Evolutionary conservation across 805 yeast species (phyloP), one percentile per base, ranked within the genome.

Genomic region (Saturnispora hagleri): DNA sequence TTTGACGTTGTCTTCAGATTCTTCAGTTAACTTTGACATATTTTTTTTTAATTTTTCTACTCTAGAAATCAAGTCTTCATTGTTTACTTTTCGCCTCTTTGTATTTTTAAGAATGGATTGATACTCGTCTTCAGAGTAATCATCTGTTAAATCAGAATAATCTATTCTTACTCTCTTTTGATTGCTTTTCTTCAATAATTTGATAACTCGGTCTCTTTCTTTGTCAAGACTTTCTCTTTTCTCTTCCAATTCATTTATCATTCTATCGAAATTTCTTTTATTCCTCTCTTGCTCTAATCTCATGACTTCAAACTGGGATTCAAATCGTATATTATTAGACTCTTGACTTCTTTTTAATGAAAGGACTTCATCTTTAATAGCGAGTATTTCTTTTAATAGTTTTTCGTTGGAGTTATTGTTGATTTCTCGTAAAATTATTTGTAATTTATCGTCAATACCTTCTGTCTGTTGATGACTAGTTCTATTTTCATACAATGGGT

Each of bases 281-380:
- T 56, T 59, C 18, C 60, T 49, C 45, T 65, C 65, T 22, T 58
- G 55, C 60, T 84, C 84, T 62, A 75, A 73, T 58, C 76, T 80
- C 60, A 84, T 69, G 63, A 80, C 80, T 57, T 80, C 78, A 65
- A 83, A 76, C 62, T 82, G 88, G 52, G 77, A 75, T 62, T 86
- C 91, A 64, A 84, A 80, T 49, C 76, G 70, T 62, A 86, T 84
- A 24, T 84, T 81, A 55, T 74, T 72, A 24, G 82, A 77, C n/a
- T 66, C 69, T 49, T 65, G 67, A 17, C 60, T 57, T 13, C 58
- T 58, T 18, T 60, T 56, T 47, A 66, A 49, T 4, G 51, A 48
- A 8, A 58, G 41, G 24, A 62, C 49, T 41, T 63, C 66, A 22
- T 55, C 56, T 43, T 58, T 62, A 15, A 63, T 55, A 12, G 51